Base-by-base conservation (phyloP, 768 basidiomycete genomes). In the Tulasnella sp. region DNA sequence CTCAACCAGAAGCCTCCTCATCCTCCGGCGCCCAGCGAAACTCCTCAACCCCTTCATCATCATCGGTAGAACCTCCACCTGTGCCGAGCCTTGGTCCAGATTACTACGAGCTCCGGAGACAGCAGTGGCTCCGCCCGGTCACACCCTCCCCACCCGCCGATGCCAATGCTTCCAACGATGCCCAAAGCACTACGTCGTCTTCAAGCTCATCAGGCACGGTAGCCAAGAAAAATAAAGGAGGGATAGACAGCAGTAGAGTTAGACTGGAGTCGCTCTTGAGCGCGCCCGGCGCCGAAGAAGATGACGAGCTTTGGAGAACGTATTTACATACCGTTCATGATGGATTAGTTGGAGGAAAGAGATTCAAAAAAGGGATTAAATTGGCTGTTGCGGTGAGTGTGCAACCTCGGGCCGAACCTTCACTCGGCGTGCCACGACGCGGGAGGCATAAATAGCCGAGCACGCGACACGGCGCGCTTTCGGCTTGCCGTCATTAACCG, bases 341-440 rank as follows among this genome's bases (percentile, higher is more conserved):
- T 21, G 75, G 79, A 40, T 73, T 83, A 58, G 80, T 81, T 2
- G 82, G 81, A 58, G 81, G 81, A 27, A 81, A 80, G 52, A 79
- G 40, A 71, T 71, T 83, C 56, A 81, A 79, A 36, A 77, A 79
- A 71, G 82, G 82, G 19, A 80, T 83, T 76, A 78, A 79, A 76
- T 75, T 83, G 76, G 75, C 74, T 4, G 36, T 81, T 31, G 82
- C 80, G 24, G 82, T 83, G 79, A 78, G 82, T 83, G n/a, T n/a
- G n/a, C n/a, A n/a, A n/a, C n/a, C n/a, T n/a, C n/a, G n/a, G 44
- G 16, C 44, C 44, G 44, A 18, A 18, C 16, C 44, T 18, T 44
- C 44, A 14, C 16, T 68, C 62, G 6, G 31, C 27, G 0, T 14
- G 34, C 24, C 62, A 68, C 34, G 62, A 27, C 31, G 62, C 12